These are phyloP conservation scores for Papiliotrema laurentii DNA, from an alignment of 1,284 basidiomycete genomes.

Conservation along the genomic window DNA sequence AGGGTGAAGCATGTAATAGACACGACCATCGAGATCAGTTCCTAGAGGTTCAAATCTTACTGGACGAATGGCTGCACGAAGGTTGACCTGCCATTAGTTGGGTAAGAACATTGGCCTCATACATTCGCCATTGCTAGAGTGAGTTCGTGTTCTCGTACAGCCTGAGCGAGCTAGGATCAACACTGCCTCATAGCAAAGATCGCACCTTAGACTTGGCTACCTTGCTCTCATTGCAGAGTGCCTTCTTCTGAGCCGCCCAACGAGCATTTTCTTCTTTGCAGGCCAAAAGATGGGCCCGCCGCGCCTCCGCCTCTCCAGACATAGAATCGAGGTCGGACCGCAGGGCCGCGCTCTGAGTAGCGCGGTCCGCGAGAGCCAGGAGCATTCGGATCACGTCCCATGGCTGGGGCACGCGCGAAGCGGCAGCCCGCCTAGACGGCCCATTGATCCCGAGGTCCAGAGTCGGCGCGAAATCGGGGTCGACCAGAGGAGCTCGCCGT, in stretches of 20 bases:
- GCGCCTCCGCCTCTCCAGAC: conserved; percentile 16
- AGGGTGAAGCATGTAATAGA: conserved; percentile 31
- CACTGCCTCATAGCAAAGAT: background rate
- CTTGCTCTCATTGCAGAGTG: conserved; percentile 25
- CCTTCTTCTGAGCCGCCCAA: conserved; percentile 35
- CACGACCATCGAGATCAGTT: conserved; percentile 31
- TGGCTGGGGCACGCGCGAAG: conserved; percentile 30
- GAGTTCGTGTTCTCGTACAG: conserved; percentile 18
- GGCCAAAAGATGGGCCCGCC: conserved; percentile 9
- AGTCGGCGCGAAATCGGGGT: conserved; percentile 18
- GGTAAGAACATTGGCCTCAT: background rate
- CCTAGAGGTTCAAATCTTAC: conserved; percentile 32
- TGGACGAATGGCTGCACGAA: conserved; percentile 17
- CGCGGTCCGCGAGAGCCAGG: conserved; percentile 28
- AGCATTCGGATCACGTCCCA: conserved; percentile 41
- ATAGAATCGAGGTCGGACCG: conserved; percentile 21
- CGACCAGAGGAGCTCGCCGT: conserved; percentile 11
- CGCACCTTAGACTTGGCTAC: conserved; percentile 25
- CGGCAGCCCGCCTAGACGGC: conserved; percentile 25
- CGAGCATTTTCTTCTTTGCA: conserved; percentile 16
- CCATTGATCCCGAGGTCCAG: conserved; percentile 23
- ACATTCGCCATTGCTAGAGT: conserved; percentile 15
- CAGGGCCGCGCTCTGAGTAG: conserved; percentile 18
- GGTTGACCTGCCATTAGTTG: conserved; percentile 14
- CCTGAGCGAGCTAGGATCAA: conserved; percentile 9